Conservation (phyloP, 306 rosid species). For the Medicago ruthenica region DNA sequence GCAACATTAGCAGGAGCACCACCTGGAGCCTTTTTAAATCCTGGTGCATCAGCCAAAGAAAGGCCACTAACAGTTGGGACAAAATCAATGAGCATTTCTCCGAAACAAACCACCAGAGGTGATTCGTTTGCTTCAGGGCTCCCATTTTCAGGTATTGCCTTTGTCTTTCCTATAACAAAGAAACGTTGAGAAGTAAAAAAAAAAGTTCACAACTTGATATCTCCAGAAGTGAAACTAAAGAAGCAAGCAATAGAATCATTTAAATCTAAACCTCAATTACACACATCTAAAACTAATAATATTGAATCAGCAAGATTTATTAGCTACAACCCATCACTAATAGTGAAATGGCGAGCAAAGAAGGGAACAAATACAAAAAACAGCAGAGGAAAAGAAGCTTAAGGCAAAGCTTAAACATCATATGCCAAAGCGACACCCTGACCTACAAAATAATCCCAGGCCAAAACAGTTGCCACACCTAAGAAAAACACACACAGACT, state of each 20-base stretch:
- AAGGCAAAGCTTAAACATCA: too few species aligned
- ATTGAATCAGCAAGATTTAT: too few species aligned
- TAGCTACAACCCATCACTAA: too few species aligned
- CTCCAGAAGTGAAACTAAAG: conserved; percentile 23
- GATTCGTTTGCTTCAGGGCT: conserved; percentile 66
- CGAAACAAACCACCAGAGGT: conserved; percentile 87
- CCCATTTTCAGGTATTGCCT: conserved; percentile 67
- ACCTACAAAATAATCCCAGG: too few species aligned
- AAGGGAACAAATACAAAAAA: too few species aligned
- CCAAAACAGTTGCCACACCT: too few species aligned
- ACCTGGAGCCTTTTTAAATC: conserved; percentile 94
- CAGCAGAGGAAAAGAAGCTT: too few species aligned
- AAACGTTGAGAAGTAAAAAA: conserved; percentile 33
- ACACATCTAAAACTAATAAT: neutral
- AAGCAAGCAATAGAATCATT: conserved; percentile 11
- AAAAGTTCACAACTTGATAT: conserved; percentile 19
- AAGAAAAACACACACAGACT: too few species aligned
- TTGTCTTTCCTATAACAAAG: conserved; percentile 63
- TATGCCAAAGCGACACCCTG: too few species aligned
- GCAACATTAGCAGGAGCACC: conserved; percentile 99
- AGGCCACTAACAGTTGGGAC: conserved; percentile 84
- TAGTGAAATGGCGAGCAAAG: too few species aligned
- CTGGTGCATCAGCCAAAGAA: conserved; percentile 91
- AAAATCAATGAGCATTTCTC: conserved; percentile 96
- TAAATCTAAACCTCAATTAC: conserved; percentile 9